These are phyloP conservation scores for Plantago coronopus DNA, from an alignment of 305 asterid species.

Conservation along the genomic window DNA sequence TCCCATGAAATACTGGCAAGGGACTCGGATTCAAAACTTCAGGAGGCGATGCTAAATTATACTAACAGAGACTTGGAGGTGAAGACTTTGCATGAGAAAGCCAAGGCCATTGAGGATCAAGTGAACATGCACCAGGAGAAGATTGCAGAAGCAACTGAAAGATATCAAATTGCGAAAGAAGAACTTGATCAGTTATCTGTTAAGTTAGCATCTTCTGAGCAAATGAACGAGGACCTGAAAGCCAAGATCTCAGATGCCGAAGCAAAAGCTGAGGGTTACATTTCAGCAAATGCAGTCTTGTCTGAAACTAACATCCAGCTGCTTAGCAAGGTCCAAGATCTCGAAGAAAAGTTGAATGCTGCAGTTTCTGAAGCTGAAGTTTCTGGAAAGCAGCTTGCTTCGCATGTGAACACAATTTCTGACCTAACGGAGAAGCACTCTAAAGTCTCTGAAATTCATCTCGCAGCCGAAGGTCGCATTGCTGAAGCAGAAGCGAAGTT, in stretches of 20 bases:
- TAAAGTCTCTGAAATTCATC: conserved; percentile 55
- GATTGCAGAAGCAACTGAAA: conserved; percentile 58
- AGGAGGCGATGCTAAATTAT: conserved; percentile 57
- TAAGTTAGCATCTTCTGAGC: conserved; percentile 56
- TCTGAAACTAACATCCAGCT: conserved; percentile 54
- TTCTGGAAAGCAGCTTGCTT: conserved; percentile 44
- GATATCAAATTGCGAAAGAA: conserved; percentile 38
- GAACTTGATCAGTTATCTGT: conserved; percentile 53
- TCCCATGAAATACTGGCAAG: conserved; percentile 46
- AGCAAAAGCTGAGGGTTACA: conserved; percentile 39
- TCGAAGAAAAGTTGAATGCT: conserved; percentile 46
- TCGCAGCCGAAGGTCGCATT: conserved; percentile 50
- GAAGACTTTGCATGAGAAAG: conserved; percentile 51
- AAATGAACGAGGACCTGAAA: conserved; percentile 42
- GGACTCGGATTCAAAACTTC: conserved; percentile 62
- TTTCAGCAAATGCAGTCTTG: conserved; percentile 55
- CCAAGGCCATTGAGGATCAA: conserved; percentile 55
- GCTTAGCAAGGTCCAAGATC: conserved; percentile 46
- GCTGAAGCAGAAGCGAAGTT: conserved; percentile 56
- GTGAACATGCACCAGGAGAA: conserved; percentile 53
- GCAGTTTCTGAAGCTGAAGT: conserved; percentile 51
- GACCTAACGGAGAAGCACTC: conserved; percentile 67
- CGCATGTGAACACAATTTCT: conserved; percentile 52
- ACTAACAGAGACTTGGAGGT: conserved; percentile 70
- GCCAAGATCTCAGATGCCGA: conserved; percentile 56